phyloP scores from a whole-genome alignment of 176 grass and related monocot genomes.

The Bothriochloa decipiens region DNA sequence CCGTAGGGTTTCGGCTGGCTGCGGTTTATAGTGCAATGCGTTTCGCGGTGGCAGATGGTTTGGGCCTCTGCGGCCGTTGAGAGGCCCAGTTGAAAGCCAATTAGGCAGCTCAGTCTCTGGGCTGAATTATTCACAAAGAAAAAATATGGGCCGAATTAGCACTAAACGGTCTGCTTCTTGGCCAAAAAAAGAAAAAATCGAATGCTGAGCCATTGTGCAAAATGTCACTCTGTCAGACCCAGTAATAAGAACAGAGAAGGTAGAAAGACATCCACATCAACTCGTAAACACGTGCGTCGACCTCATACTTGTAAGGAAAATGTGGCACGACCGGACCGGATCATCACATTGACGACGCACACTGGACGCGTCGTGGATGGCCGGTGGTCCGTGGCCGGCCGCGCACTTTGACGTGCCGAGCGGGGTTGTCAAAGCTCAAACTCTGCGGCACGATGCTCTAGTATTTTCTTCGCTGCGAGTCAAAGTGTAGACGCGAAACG shows the following conservation, averaged over 20 bases:
- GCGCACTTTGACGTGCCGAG: not conserved
- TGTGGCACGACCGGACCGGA: no score
- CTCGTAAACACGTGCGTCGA: not conserved
- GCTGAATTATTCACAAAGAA: no score
- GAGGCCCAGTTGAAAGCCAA: not conserved
- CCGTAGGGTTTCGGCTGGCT: slow-evolving; percentile 30
- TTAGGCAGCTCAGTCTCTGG: not conserved
- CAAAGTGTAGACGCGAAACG: not conserved
- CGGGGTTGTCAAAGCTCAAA: not conserved
- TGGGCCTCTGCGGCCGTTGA: not conserved
- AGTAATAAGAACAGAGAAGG: not conserved
- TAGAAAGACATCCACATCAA: not conserved
- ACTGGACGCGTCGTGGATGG: not conserved
- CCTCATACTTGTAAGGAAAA: not conserved
- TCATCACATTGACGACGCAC: not conserved
- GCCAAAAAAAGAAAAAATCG: no score
- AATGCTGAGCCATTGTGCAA: no score
- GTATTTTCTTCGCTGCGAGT: not conserved
- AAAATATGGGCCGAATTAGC: not conserved
- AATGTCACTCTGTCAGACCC: not conserved
- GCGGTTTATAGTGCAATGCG: slow-evolving; percentile 36
- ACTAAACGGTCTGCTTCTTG: not conserved
- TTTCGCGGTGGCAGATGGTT: not conserved
- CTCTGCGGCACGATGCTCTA: no score
- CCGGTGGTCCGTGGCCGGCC: not conserved